phyloP scores from a whole-genome alignment of 2,329 filamentous ascomycete species.

The Arthrobotrys megalospora region DNA sequence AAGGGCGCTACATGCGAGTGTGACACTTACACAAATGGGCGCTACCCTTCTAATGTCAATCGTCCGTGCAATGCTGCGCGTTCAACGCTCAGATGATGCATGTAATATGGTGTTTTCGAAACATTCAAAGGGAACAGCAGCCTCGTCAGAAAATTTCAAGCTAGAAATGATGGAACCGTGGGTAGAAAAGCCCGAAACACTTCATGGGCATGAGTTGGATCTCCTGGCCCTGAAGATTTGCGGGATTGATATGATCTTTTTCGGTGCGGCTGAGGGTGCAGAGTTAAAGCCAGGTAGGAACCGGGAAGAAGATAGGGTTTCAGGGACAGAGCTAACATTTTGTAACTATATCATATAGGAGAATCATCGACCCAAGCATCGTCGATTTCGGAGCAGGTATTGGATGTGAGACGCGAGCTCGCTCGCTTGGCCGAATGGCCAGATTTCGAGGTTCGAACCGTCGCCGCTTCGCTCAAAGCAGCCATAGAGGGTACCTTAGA shows the following conservation, averaged over 20 bases:
- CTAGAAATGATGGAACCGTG: constrained; percentile 1
- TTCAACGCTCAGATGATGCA: constrained; percentile 17
- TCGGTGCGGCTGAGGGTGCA: neutral
- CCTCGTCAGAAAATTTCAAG: too few species aligned
- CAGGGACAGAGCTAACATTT: too few species aligned
- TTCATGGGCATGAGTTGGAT: constrained; percentile 41
- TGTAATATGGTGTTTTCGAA: constrained; percentile 6
- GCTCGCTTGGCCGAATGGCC: neutral
- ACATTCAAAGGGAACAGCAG: neutral
- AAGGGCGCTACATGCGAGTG: constrained; percentile 47
- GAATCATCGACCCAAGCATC: too few species aligned
- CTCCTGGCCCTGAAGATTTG: constrained; percentile 18
- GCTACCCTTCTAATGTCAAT: constrained; percentile 57
- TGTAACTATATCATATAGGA: too few species aligned
- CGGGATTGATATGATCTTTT: constrained; percentile 10
- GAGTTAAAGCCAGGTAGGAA: neutral
- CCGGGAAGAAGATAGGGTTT: too few species aligned
- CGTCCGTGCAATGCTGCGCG: constrained; percentile 52
- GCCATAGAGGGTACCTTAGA: constrained; percentile 1
- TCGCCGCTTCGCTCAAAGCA: neutral
- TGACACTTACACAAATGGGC: constrained; percentile 50
- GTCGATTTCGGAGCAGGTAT: too few species aligned
- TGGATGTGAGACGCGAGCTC: constrained; percentile 2
- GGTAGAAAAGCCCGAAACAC: constrained; percentile 1
- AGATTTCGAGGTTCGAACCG: neutral